Evolutionary conservation across 2,329 filamentous ascomycete species (phyloP), one percentile per base, ranked within the genome.

Genomic region (Claviceps capensis): DNA sequence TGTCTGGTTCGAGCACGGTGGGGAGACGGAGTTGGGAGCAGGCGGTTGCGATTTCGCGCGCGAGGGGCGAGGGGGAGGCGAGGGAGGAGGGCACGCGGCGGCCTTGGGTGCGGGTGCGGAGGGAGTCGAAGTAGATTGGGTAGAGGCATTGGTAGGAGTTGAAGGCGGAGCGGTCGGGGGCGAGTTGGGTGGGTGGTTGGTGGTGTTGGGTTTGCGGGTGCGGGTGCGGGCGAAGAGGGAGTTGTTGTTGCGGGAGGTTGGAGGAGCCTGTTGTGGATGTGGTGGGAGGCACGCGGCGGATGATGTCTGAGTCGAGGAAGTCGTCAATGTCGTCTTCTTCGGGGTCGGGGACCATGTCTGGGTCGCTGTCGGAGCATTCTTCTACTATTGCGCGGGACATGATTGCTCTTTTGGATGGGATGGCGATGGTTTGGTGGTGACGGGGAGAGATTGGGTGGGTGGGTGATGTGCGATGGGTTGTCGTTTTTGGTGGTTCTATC

Each of bases 361-460:
- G 75, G 69, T 88, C 85, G 67, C 78, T 82, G 74, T 94, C 88
- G 54, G 83, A 88, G 56, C 96, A 84, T 70, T 97, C 93, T 77
- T 98, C 93, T 68, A 97, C 84, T 55, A 85, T 83, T 54, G 90
- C 82, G 73, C 93, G 83, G 45, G 88, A 86, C 88, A 94, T 93
- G 62, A 54, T 34, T 16, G 36, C 14, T 17, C 14, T 44, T 42
- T 34, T 19, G 26, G 11, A 30, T 36, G 14, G 14, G 17, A 11
- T 34, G 30, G 30, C 30, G 30, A 11, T 34, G 9, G 9, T 3
- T 3, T 34, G 30, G 9, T 34, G 30, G 30, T 34, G 30, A 34
- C 3, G 30, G 1, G 30, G 30, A 34, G 30, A 34, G 23, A 6
- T 2, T 26, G 30, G 30, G 30, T 34, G 30, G 30, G 30, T 34